Evolutionary conservation across 306 rosid genomes (phyloP), one percentile per base, ranked within the genome.

Genomic region (Malus asiatica): DNA sequence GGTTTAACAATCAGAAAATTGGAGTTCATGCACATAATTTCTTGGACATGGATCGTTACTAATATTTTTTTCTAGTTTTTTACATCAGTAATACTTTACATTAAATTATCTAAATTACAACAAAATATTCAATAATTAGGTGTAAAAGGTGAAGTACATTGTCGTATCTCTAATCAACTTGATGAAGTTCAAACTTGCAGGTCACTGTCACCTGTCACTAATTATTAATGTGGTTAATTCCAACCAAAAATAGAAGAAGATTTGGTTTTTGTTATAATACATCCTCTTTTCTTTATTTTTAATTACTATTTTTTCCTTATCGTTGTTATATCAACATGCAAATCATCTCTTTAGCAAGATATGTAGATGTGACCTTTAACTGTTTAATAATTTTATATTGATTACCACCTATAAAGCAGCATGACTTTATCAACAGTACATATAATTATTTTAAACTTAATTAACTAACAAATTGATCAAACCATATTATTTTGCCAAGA

Each of bases 361-460:
- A 23, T 4, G 11, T 63, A 16, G 15, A 63, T 16, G 68, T 63
- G 68, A 30, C 14, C 1, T 30, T 6, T 30, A 30, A 33, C 66
- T 18, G 72, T 73, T 70, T 46, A 61, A 61, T 45, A 18, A 66
- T 76, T 32, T 23, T 69, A 68, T 76, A 69, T 75, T 70, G 57
- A 48, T 77, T 82, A 72, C 87, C 86, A 72, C 88, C 87, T 63
- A 78, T 61, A 42, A 71, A 76, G 78, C 82, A 75, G 82, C 89
- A 82, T 81, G 81, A 77, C 71, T 62, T 74, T 73, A 60, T 9
- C 66, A 72, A 57, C 64, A 58, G 25, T 8, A 57, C 11, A 8
- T 51, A 55, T 15, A 48, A 4, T 67, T 8, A 35, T 20, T 33
- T 66, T 11, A 19, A 3, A 23, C 65, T 8, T n/a, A 53, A 52